Percentiles rank a stretch among this genome's conserved stretches.
Evolutionary conservation across 768 basidiomycete species (phyloP).

Genomic region (Megacollybia marginata): DNA sequence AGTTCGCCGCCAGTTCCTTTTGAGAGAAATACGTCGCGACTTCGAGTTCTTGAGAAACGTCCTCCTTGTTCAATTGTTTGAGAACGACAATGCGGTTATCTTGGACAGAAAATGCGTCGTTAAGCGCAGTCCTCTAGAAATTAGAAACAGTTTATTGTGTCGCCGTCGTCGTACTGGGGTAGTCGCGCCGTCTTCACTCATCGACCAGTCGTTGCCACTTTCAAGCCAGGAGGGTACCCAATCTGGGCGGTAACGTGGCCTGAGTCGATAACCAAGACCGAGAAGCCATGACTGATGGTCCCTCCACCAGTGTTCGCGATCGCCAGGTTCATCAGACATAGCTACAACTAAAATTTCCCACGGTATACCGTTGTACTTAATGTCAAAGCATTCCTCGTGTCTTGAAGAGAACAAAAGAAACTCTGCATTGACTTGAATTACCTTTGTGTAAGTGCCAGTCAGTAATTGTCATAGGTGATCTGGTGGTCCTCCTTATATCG

Average conservation of each 20-base stretch:
- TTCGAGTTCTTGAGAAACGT: slow-evolving; percentile 4
- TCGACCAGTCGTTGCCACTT: neutral
- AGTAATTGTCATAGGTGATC: no score
- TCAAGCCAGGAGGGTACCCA: slow-evolving; percentile 14
- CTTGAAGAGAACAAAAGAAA: neutral
- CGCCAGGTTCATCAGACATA: neutral
- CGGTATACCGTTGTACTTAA: neutral
- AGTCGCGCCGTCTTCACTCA: neutral
- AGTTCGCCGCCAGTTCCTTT: neutral
- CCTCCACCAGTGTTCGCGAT: slow-evolving; percentile 4
- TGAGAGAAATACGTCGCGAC: slow-evolving; percentile 4
- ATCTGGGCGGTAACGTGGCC: slow-evolving; percentile 11
- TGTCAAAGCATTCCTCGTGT: no score
- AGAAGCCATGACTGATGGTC: slow-evolving; percentile 9
- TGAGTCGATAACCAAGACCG: slow-evolving; percentile 13
- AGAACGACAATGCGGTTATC: slow-evolving; percentile 2
- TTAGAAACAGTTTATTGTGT: no score
- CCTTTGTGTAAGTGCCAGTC: no score
- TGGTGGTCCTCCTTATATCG: no score
- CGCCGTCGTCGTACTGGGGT: neutral
- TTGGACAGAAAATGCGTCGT: slow-evolving; percentile 1
- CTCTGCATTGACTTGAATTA: neutral
- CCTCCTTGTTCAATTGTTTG: neutral
- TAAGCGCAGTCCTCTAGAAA: neutral
- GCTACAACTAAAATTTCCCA: neutral